These are phyloP conservation scores for Bombardia bombarda DNA, from an alignment of 495 filamentous ascomycete genomes.

Conservation along the genomic window DNA sequence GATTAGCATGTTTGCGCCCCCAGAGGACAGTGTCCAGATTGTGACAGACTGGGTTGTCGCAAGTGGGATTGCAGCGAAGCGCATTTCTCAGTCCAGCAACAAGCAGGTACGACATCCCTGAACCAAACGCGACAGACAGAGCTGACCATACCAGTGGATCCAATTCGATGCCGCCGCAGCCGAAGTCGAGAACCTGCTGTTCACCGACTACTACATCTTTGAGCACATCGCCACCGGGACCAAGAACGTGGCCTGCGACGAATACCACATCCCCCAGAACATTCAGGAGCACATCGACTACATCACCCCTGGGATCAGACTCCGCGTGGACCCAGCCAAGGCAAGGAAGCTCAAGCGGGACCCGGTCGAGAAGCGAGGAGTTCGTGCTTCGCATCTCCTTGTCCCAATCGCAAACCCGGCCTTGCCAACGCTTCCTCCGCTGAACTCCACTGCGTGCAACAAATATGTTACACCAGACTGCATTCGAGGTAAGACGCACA, in stretches of 20 bases:
- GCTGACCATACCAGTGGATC: conserved; percentile 24
- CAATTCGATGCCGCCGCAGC: conserved; percentile 44
- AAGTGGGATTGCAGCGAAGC: conserved; percentile 36
- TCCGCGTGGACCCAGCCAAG: conserved; percentile 12
- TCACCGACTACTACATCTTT: conserved; percentile 47
- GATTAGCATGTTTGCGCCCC: conserved; percentile 42
- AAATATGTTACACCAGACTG: conserved; percentile 19
- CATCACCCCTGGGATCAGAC: conserved; percentile 45
- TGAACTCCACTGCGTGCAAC: conserved; percentile 16
- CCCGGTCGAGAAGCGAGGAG: background rate
- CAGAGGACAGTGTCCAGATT: conserved; percentile 30
- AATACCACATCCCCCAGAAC: conserved; percentile 46
- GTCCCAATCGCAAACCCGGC: background rate
- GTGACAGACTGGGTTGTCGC: conserved; percentile 41
- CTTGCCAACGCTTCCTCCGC: conserved; percentile 2
- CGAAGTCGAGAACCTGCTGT: conserved; percentile 47
- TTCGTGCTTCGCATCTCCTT: background rate
- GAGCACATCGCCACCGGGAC: conserved; percentile 26
- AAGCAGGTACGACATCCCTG: conserved; percentile 13
- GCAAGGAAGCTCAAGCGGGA: background rate
- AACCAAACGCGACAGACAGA: conserved; percentile 1
- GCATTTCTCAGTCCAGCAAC: conserved; percentile 12
- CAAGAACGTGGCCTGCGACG: conserved; percentile 15
- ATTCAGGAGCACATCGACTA: conserved; percentile 49
- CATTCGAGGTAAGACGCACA: conserved; percentile 11